Evolutionary conservation across 225 moss, liverwort and hornwort genomes (phyloP).

Genomic region (Antitrichia curtipendula): DNA sequence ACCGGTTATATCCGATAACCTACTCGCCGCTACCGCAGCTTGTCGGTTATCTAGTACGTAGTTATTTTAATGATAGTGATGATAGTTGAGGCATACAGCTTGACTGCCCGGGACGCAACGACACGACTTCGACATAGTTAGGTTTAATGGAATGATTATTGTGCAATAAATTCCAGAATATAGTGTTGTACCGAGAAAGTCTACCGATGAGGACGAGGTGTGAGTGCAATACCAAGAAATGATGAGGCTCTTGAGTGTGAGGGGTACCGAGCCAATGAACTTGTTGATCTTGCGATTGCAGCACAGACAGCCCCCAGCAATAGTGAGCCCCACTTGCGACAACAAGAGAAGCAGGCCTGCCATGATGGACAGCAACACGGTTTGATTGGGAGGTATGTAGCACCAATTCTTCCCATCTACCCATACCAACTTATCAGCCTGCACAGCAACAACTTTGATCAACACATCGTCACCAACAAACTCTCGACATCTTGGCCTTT

Average conservation of each 20-base stretch:
- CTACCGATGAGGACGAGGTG: neutral
- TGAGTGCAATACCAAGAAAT: constrained; percentile 24
- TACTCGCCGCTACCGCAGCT: too few species aligned
- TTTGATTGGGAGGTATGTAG: constrained; percentile 19
- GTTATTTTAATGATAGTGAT: neutral
- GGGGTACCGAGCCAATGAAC: constrained; percentile 11
- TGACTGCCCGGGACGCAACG: neutral
- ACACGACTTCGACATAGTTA: neutral
- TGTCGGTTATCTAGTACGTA: too few species aligned
- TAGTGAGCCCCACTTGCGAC: constrained; percentile 28
- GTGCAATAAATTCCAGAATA: neutral
- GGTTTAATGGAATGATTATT: neutral
- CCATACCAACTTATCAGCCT: constrained; percentile 45
- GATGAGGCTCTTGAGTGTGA: constrained; percentile 35
- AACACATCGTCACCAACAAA: neutral
- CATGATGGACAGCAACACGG: constrained; percentile 36
- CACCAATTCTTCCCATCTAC: constrained; percentile 28
- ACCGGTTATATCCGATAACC: too few species aligned
- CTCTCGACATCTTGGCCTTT: neutral
- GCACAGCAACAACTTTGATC: neutral
- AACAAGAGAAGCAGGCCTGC: constrained; percentile 27
- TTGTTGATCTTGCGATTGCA: constrained; percentile 21
- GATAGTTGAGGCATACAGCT: neutral
- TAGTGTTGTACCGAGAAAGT: neutral
- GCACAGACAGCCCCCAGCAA: constrained; percentile 34